Evolutionary conservation across 2,329 filamentous ascomycete genomes (phyloP).

Genomic region (Alternaria metachromatica): DNA sequence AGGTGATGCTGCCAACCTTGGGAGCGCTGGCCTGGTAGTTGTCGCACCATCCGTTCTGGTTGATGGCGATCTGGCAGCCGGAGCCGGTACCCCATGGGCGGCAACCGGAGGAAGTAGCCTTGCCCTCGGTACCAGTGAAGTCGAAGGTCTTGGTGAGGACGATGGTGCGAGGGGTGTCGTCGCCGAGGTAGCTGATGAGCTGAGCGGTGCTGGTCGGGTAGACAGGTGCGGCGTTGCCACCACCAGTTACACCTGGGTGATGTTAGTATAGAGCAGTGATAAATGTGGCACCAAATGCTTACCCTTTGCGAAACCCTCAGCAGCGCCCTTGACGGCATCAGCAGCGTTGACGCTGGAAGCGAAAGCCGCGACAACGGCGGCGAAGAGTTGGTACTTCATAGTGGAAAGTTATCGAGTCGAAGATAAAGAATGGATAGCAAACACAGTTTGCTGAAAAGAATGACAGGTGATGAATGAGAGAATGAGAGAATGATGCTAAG

Average conservation of each 20-base stretch:
- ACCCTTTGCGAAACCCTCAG: conserved; percentile 38
- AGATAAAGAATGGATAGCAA: conserved; percentile 29
- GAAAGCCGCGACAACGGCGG: conserved; percentile 24
- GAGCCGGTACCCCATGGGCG: conserved; percentile 60
- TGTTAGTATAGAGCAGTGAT: neutral
- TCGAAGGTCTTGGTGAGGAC: conserved; percentile 63
- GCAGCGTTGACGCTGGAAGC: conserved; percentile 27
- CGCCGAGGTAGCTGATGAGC: conserved; percentile 65
- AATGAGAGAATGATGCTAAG: conserved; percentile 21
- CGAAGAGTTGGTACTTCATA: conserved; percentile 30
- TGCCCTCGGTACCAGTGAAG: conserved; percentile 64
- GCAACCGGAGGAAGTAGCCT: conserved; percentile 61
- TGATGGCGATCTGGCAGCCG: conserved; percentile 65
- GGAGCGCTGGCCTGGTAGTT: conserved; percentile 65
- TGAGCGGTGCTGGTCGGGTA: conserved; percentile 50
- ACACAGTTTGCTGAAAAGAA: conserved; percentile 26
- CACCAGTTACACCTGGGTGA: conserved; percentile 27
- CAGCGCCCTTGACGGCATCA: conserved; percentile 32
- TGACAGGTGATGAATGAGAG: neutral
- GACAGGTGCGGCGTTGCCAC: conserved; percentile 28
- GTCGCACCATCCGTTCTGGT: conserved; percentile 62
- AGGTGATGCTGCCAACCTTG: conserved; percentile 51
- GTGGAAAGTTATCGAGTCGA: conserved; percentile 6
- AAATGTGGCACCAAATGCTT: neutral
- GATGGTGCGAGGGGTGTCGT: conserved; percentile 62